Evolutionary conservation across 2,329 filamentous ascomycete genomes (phyloP).

Genomic region (Metarhizium guizhouense): DNA sequence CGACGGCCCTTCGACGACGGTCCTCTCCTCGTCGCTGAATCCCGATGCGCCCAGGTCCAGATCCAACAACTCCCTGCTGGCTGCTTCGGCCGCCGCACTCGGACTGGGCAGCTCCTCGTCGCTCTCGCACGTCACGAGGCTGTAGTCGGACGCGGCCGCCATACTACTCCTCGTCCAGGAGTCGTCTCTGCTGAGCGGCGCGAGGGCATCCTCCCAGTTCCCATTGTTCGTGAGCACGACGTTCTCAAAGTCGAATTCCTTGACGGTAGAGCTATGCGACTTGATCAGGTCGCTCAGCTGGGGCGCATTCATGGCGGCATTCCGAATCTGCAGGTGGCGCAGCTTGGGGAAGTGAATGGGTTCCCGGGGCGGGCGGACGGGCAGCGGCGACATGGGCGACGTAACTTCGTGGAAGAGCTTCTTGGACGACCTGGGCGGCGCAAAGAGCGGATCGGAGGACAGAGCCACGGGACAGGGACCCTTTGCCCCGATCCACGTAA

Average conservation of each 20-base stretch:
- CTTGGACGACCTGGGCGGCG: conserved; percentile 40
- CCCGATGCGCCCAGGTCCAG: conserved; percentile 29
- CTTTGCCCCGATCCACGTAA: conserved; percentile 68
- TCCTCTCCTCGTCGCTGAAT: conserved; percentile 25
- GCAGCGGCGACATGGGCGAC: conserved; percentile 54
- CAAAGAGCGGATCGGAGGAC: conserved; percentile 60
- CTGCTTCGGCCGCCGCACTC: conserved; percentile 47
- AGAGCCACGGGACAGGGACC: conserved; percentile 68
- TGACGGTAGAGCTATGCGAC: conserved; percentile 57
- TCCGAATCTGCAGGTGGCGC: conserved; percentile 61
- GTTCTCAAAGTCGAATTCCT: conserved; percentile 74
- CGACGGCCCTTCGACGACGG: conserved; percentile 20
- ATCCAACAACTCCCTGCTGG: conserved; percentile 37
- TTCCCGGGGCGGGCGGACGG: conserved; percentile 39
- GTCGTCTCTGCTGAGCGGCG: conserved; percentile 46
- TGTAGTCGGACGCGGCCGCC: conserved; percentile 19
- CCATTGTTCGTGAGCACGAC: conserved; percentile 59
- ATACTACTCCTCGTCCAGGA: conserved; percentile 26
- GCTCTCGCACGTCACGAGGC: conserved; percentile 24
- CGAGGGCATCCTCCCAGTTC: conserved; percentile 76
- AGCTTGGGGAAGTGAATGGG: conserved; percentile 60
- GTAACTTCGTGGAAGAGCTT: conserved; percentile 59
- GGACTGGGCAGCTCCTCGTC: conserved; percentile 33
- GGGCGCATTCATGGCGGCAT: conserved; percentile 59
- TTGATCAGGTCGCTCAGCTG: conserved; percentile 64